Base-by-base conservation (phyloP, 2,329 filamentous ascomycete genomes). In the Phaeosphaeria sp. region DNA sequence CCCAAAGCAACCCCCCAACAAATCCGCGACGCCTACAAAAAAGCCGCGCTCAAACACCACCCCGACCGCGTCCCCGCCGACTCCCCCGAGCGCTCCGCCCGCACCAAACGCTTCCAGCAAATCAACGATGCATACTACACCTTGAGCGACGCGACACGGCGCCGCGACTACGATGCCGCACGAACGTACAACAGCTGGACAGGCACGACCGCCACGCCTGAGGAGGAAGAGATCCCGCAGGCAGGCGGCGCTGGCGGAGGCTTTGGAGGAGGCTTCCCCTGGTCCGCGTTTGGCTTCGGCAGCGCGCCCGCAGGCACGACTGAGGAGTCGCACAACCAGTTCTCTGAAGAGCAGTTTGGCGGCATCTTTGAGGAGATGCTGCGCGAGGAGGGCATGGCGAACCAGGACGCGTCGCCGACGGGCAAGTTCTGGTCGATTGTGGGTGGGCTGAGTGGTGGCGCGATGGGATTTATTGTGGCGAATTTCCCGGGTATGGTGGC, bases 61-160 rank as follows among this genome's bases (percentile, higher is more conserved):
- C 94, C 94, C 1, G 95, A 99, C 77, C 91, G 95, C 58, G 92
- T 99, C 42, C 85, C 93, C 25, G 81, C 86, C 64, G 88, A 93
- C 78, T 94, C 92, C 5, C 92, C 93, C 39, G 93, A 98, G 68
- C 91, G 94, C 63, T 78, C 87, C 21, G 78, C 86, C 13, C 91
- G 93, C 71, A 99, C 95, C 6, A 91, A 91, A 72, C 89, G 89
- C 74, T 97, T 97, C 81, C 93, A 97, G 77, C 87, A 91, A 64
- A 91, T 97, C 71, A 96, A 96, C 80, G 93, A 96, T 73, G 92
- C 93, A 61, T 97, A 96, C 83, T 96, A 92, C 77, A 93, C 91
- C 0, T 88, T 98, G 25, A 96, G 91, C 0, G 93, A 98, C 75
- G 74, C 89, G 8, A 79, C 82, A 0, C 87, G 94, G 25, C 88